Percentiles rank a stretch among this genome's conserved stretches.
phyloP scores from a whole-genome alignment of 2,329 filamentous ascomycete species.

The Byssochlamys sp. region DNA sequence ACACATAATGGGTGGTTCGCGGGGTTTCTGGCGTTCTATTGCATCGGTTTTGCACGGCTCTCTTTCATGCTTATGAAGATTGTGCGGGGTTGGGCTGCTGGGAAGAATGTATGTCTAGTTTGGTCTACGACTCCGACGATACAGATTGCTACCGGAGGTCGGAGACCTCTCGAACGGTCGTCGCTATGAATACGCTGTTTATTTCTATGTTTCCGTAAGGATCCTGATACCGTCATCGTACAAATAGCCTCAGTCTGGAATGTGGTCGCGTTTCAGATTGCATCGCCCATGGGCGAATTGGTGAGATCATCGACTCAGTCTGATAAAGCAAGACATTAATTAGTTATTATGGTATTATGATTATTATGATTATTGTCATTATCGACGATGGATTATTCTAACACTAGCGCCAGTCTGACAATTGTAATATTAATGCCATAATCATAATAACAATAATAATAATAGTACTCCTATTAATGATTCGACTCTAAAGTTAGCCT shows the following conservation, averaged over 20 bases:
- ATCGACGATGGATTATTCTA: background rate
- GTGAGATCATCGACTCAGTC: background rate
- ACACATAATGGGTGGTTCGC: slow-evolving; percentile 23
- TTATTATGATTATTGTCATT: background rate
- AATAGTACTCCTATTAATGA: too few species aligned
- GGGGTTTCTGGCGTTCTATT: slow-evolving; percentile 31
- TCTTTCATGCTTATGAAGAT: slow-evolving; percentile 19
- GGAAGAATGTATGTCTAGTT: background rate
- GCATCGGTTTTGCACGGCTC: slow-evolving; percentile 18
- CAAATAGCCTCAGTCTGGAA: background rate
- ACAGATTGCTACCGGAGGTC: background rate
- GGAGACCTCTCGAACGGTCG: background rate
- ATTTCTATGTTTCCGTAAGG: background rate
- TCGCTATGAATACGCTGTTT: background rate
- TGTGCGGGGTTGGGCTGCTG: slow-evolving; percentile 4
- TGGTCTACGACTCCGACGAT: background rate
- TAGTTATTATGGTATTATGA: too few species aligned
- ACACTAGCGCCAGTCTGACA: background rate
- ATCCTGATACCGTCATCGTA: background rate
- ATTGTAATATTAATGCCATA: too few species aligned
- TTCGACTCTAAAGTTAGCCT: too few species aligned
- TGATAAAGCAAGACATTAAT: too few species aligned
- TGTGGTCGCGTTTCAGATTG: background rate
- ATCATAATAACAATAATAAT: background rate
- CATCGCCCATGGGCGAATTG: background rate